These are phyloP conservation scores for Quercus lobata DNA, from an alignment of 331 rosid species.

Conservation along the genomic window DNA sequence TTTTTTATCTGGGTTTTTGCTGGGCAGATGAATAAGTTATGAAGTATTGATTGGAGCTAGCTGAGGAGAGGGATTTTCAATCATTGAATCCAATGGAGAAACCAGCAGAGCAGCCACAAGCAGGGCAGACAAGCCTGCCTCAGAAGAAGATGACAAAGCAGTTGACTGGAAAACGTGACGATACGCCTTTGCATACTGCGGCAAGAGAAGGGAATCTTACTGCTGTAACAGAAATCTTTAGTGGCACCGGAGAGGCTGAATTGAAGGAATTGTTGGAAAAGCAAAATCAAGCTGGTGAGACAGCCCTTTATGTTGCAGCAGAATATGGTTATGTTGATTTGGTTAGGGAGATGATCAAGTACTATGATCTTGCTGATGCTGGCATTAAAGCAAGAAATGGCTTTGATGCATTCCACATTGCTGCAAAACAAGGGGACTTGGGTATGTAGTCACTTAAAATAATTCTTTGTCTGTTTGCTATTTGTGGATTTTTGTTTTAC, in stretches of 20 bases:
- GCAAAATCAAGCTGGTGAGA: slow-evolving; percentile 88
- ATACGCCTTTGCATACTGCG: slow-evolving; percentile 67
- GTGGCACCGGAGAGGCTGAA: slow-evolving; percentile 34
- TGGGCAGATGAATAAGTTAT: slow-evolving; percentile 27
- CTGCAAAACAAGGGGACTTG: slow-evolving; percentile 93
- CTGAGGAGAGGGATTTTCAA: neutral
- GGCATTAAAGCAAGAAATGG: slow-evolving; percentile 89
- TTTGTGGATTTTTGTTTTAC: slow-evolving; percentile 2
- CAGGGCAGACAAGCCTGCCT: slow-evolving; percentile 30
- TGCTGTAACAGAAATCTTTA: slow-evolving; percentile 36
- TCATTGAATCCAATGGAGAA: slow-evolving; percentile 39
- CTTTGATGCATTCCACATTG: slow-evolving; percentile 92
- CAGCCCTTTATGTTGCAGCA: slow-evolving; percentile 83
- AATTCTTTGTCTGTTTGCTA: neutral
- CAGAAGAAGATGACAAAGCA: slow-evolving; percentile 85
- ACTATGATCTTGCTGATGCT: slow-evolving; percentile 72
- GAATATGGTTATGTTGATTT: slow-evolving; percentile 73
- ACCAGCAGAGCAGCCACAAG: slow-evolving; percentile 26
- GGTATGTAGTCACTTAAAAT: slow-evolving; percentile 32
- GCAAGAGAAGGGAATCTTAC: slow-evolving; percentile 70
- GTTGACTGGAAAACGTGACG: slow-evolving; percentile 89
- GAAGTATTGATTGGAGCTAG: slow-evolving; percentile 14
- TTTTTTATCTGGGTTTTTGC: slow-evolving; percentile 43
- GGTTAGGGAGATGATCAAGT: slow-evolving; percentile 76
- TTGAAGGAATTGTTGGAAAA: slow-evolving; percentile 48